These are phyloP conservation scores for Phaeosphaeriaceae sp. DNA, from an alignment of 2,329 filamentous ascomycete species.

Conservation along the genomic window DNA sequence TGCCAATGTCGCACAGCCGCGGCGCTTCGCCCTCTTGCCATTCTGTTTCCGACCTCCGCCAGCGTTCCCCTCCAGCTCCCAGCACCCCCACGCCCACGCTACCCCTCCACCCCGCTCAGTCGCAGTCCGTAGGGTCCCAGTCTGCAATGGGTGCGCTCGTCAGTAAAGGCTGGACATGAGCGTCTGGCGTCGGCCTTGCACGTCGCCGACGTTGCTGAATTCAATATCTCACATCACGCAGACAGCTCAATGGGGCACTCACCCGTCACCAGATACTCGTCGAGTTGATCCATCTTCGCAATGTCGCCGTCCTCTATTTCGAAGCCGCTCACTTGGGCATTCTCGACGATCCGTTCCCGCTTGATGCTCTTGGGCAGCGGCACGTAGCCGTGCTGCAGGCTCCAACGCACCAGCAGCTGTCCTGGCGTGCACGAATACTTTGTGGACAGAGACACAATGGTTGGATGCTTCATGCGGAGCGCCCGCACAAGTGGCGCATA, in stretches of 20 bases:
- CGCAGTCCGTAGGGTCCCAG: conserved; percentile 56
- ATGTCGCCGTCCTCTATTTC: conserved; percentile 70
- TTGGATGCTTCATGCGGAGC: conserved; percentile 72
- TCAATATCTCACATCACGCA: background rate
- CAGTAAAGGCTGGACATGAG: conserved; percentile 10
- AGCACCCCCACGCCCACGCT: conserved; percentile 28
- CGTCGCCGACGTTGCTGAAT: conserved; percentile 19
- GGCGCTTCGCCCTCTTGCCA: too few relatives aligned
- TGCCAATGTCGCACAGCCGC: conserved; percentile 3
- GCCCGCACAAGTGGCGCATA: conserved; percentile 80
- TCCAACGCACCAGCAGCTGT: conserved; percentile 81
- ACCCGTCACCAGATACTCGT: conserved; percentile 74
- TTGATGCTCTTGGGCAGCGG: conserved; percentile 76
- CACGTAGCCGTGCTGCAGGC: conserved; percentile 75
- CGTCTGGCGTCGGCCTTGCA: background rate
- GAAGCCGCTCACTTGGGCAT: conserved; percentile 67
- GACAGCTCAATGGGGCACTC: conserved; percentile 12
- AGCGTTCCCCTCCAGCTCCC: conserved; percentile 15
- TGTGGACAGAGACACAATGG: conserved; percentile 66
- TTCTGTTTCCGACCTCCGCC: too few relatives aligned
- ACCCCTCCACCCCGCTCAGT: conserved; percentile 30
- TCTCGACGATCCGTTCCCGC: conserved; percentile 68
- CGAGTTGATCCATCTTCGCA: conserved; percentile 66
- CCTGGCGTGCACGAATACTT: conserved; percentile 75
- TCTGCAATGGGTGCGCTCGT: conserved; percentile 33